phyloP scores from a whole-genome alignment of 2,329 filamentous ascomycete genomes.

The Monascus ruber region DNA sequence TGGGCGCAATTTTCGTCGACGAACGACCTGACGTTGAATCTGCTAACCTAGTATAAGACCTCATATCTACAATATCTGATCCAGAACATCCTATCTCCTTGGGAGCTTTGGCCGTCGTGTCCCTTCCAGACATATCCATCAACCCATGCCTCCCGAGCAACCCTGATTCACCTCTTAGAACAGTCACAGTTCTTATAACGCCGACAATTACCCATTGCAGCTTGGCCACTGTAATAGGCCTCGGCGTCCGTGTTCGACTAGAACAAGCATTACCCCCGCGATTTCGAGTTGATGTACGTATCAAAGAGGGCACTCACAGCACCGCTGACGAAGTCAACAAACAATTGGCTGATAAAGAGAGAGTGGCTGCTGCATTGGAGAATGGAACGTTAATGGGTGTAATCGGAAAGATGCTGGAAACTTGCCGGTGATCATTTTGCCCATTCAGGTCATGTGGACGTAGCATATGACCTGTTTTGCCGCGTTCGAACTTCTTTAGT shows the following conservation, averaged over 20 bases:
- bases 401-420: slow-evolving; percentile 86
- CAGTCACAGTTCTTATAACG: slow-evolving; percentile 78
- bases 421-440: slow-evolving; percentile 47
- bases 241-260: slow-evolving; percentile 81
- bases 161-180: slow-evolving; percentile 51
- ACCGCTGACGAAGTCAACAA: slow-evolving; percentile 95
- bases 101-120: slow-evolving; percentile 86
- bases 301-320: slow-evolving; percentile 92
- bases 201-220: slow-evolving; percentile 97
- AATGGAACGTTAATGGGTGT: slow-evolving; percentile 84
- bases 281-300: slow-evolving; percentile 82
- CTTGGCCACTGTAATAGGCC: slow-evolving; percentile 86
- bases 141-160: slow-evolving; percentile 51
- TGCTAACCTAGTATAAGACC: slow-evolving; percentile 44
- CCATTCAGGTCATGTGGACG: too few species aligned
- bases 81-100: slow-evolving; percentile 93
- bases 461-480: too few species aligned
- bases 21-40: not conserved
- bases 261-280: slow-evolving; percentile 85
- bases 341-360: slow-evolving; percentile 90
- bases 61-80: slow-evolving; percentile 89
- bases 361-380: slow-evolving; percentile 86
- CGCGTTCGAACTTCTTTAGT: too few species aligned
- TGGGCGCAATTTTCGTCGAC: not conserved
- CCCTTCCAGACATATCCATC: slow-evolving; percentile 85